phyloP scores from a whole-genome alignment of 352 stramenopile genomes.

The Globisporangium uncinulatum region DNA sequence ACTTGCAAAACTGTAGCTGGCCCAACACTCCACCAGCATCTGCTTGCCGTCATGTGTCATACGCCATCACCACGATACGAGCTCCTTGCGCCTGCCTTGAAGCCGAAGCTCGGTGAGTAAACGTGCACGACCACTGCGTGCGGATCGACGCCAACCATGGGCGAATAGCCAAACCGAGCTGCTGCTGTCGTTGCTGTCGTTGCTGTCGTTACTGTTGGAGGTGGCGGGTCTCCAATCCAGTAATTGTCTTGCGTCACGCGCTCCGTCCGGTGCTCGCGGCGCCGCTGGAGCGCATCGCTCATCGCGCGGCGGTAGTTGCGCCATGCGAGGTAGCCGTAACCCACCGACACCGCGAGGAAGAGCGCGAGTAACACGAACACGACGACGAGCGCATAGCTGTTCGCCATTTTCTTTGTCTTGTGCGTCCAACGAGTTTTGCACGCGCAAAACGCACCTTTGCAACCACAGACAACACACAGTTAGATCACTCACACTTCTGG shows the following conservation, averaged over 20 bases:
- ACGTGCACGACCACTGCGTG: not conserved
- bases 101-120: conserved; percentile 11
- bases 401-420: conserved; percentile 48
- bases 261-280: conserved; percentile 22
- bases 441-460: not conserved
- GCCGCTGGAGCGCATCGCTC: conserved; percentile 18
- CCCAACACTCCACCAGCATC: not conserved
- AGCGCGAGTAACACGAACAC: conserved; percentile 23
- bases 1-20: too few species aligned
- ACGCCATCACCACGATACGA: not conserved
- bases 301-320: conserved; percentile 27
- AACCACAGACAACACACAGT: too few species aligned
- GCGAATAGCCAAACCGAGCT: not conserved
- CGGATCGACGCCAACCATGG: not conserved
- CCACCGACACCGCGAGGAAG: conserved; percentile 19
- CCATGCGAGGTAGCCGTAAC: conserved; percentile 27
- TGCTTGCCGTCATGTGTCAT: not conserved
- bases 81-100: not conserved
- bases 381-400: conserved; percentile 13
- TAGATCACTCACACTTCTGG: too few species aligned
- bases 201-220: not conserved
- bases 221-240: conserved; percentile 16
- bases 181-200: not conserved
- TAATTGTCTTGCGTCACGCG: conserved; percentile 23
- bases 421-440: conserved; percentile 23